A percentile compares a stretch with the other conserved stretches of the same genome.
phyloP scores from a whole-genome alignment of 2,329 filamentous ascomycete species.

The Neocucurbitaria cava region DNA sequence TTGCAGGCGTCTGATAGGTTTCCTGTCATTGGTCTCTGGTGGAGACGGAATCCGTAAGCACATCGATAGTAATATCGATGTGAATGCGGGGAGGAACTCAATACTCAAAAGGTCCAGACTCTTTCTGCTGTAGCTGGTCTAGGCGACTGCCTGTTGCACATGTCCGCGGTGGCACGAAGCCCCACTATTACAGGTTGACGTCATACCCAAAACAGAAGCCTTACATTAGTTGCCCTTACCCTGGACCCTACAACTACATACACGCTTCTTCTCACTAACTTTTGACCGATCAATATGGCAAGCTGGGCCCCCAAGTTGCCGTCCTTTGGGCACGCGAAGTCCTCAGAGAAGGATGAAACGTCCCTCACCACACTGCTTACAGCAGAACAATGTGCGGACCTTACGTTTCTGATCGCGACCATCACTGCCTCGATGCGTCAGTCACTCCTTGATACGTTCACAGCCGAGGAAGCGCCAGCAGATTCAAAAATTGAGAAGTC shows the following conservation, averaged over 20 bases:
- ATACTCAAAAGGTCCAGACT: too few species aligned
- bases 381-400: constrained; percentile 54
- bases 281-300: constrained; percentile 25
- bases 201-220: constrained; percentile 22
- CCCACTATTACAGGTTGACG: constrained; percentile 24
- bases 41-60: too few species aligned
- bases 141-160: background rate
- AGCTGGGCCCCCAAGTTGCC: constrained; percentile 42
- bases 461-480: constrained; percentile 33
- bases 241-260: constrained; percentile 1
- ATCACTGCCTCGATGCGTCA: constrained; percentile 57
- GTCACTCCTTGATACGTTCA: constrained; percentile 52
- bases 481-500: constrained; percentile 23
- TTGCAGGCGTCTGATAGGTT: too few species aligned
- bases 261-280: constrained; percentile 2
- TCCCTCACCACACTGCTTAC: constrained; percentile 56
- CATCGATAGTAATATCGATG: too few species aligned
- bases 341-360: constrained; percentile 37
- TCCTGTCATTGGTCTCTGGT: too few species aligned
- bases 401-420: constrained; percentile 57
- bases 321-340: constrained; percentile 43
- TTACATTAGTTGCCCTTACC: background rate
- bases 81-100: too few species aligned
- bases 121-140: too few species aligned
- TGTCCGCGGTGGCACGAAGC: constrained; percentile 2